Evolutionary conservation across 495 filamentous ascomycete genomes (phyloP).

Genomic region (Bacidia rubella): DNA sequence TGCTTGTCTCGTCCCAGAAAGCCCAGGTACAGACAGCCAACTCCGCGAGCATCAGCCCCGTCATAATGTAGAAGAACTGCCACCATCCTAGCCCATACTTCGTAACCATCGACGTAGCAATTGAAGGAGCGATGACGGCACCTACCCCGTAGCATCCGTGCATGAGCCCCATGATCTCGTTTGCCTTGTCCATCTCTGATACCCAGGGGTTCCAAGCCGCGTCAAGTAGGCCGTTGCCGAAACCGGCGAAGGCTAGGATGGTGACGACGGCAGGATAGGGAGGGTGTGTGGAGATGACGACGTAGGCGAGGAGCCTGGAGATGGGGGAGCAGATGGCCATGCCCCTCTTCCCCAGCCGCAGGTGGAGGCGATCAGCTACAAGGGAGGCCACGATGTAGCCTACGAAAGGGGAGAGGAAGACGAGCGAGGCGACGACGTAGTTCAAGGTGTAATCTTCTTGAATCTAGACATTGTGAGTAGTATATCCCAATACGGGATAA

Average conservation of each 20-base stretch:
- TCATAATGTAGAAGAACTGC: conserved; percentile 50
- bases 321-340: conserved; percentile 52
- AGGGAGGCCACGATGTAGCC: conserved; percentile 45
- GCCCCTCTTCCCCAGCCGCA: conserved; percentile 55
- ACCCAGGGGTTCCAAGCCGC: conserved; percentile 55
- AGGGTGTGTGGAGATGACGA: conserved; percentile 44
- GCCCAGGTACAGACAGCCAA: conserved; percentile 35
- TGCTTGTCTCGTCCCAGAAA: conserved; percentile 58
- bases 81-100: conserved; percentile 39
- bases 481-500: conserved; percentile 10
- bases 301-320: conserved; percentile 51
- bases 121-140: conserved; percentile 39
- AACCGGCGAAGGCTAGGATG: conserved; percentile 44
- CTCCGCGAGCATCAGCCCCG: conserved; percentile 51
- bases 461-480: conserved; percentile 26
- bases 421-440: conserved; percentile 47
- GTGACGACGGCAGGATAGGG: conserved; percentile 46
- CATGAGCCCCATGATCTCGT: conserved; percentile 43
- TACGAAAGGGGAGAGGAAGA: conserved; percentile 48
- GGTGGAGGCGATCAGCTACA: conserved; percentile 45
- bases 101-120: conserved; percentile 44
- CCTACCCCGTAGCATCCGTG: conserved; percentile 48
- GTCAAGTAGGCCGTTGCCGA: conserved; percentile 51
- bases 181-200: conserved; percentile 48
- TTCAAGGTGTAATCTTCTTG: conserved; percentile 44